These are phyloP conservation scores for Achlya hypogyna DNA, from an alignment of 352 stramenopile genomes.

Conservation along the genomic window DNA sequence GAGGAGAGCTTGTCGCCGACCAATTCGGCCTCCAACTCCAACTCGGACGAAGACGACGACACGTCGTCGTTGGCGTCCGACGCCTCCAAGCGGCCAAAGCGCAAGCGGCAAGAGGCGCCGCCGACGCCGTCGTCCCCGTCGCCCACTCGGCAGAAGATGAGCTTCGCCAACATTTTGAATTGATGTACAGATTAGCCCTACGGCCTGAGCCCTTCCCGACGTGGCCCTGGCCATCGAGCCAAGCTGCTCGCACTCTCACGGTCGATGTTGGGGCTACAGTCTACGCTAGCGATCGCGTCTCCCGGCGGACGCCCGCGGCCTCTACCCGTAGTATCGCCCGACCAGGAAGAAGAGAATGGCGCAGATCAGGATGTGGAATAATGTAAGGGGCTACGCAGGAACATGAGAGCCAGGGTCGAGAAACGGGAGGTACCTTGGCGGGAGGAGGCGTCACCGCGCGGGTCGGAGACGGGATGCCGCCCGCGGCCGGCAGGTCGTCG, in stretches of 20 bases:
- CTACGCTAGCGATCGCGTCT: no score
- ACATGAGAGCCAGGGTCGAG: neutral
- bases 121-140: slow-evolving; percentile 27
- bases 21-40: slow-evolving; percentile 29
- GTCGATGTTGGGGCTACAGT: no score
- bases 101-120: slow-evolving; percentile 32
- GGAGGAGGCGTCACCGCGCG: neutral
- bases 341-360: slow-evolving; percentile 87
- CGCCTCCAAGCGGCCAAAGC: neutral
- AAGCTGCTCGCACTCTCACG: no score
- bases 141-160: slow-evolving; percentile 73
- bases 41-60: slow-evolving; percentile 69
- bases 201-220: no score
- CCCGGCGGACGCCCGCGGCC: no score
- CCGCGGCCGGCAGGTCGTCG: neutral
- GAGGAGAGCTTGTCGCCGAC: slow-evolving; percentile 27
- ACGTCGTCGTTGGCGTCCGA: slow-evolving; percentile 19
- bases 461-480: neutral
- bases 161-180: slow-evolving; percentile 81
- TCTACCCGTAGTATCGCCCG: slow-evolving; percentile 70
- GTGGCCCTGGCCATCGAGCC: no score
- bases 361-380: slow-evolving; percentile 78
- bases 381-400: slow-evolving; percentile 41
- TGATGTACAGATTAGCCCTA: slow-evolving; percentile 30
- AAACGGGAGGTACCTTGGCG: slow-evolving; percentile 12